A percentile compares a stretch with the other conserved stretches of the same genome.
These are phyloP conservation scores for Pelargonium nanum DNA, from an alignment of 345 rosid genomes.

Conservation along the genomic window DNA sequence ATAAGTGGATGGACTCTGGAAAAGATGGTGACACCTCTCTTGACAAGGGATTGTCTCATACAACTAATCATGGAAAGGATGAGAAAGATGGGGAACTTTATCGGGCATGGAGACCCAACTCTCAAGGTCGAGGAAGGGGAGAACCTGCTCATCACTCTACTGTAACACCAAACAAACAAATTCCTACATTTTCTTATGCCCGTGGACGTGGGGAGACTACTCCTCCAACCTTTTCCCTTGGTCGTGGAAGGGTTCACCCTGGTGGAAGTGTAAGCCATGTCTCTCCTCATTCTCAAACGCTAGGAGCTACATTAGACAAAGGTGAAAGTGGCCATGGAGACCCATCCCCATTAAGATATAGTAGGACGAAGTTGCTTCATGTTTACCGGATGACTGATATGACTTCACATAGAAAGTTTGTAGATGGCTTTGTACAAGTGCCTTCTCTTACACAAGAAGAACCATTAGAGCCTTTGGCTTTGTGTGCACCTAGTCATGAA, in stretches of 20 bases:
- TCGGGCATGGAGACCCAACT: slow-evolving; percentile 72
- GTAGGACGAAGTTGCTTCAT: slow-evolving; percentile 72
- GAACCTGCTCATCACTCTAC: slow-evolving; percentile 53
- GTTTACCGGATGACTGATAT: slow-evolving; percentile 57
- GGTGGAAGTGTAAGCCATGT: slow-evolving; percentile 40
- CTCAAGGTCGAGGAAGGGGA: slow-evolving; percentile 66
- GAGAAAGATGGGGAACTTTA: slow-evolving; percentile 52
- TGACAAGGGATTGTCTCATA: slow-evolving; percentile 47
- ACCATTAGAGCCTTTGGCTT: slow-evolving; percentile 65
- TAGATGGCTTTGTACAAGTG: slow-evolving; percentile 51
- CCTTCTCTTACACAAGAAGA: slow-evolving; percentile 69
- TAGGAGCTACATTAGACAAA: slow-evolving; percentile 32
- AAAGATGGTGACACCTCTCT: slow-evolving; percentile 53
- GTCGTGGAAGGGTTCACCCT: slow-evolving; percentile 51
- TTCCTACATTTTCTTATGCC: slow-evolving; percentile 42
- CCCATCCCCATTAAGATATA: slow-evolving; percentile 42
- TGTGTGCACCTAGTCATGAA: slow-evolving; percentile 57
- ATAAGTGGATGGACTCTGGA: slow-evolving; percentile 49
- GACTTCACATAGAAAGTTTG: slow-evolving; percentile 24
- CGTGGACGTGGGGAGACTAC: slow-evolving; percentile 63
- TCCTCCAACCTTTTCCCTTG: slow-evolving; percentile 40
- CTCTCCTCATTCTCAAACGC: slow-evolving; percentile 34
- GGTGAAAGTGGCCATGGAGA: slow-evolving; percentile 50
- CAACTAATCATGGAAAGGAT: slow-evolving; percentile 49
- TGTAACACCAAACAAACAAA: slow-evolving; percentile 52